These are phyloP conservation scores for Fusarium sp. DNA, from an alignment of 2,329 filamentous ascomycete genomes.

Conservation along the genomic window DNA sequence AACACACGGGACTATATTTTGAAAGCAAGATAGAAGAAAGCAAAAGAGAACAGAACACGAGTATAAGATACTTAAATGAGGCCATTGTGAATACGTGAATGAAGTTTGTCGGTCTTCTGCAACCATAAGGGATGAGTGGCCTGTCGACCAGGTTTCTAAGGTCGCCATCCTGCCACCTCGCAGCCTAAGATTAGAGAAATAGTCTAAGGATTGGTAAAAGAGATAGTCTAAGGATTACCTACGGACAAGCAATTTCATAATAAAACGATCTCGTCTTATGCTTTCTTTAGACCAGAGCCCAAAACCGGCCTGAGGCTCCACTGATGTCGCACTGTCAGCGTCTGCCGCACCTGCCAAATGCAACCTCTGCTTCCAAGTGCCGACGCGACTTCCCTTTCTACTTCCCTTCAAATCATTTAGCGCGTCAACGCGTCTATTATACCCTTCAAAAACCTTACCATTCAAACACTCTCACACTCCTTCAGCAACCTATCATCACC, in stretches of 20 bases:
- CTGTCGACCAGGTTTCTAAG: background rate
- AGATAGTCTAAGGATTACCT: too few species aligned
- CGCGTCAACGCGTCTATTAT: background rate
- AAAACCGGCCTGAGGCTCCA: background rate
- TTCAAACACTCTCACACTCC: background rate
- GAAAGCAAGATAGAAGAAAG: background rate
- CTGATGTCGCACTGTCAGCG: background rate
- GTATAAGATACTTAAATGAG: rapidly evolving
- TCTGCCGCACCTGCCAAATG: background rate
- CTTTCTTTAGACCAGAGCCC: background rate
- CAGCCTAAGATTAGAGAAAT: background rate
- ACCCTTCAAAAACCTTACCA: background rate
- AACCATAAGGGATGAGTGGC: background rate
- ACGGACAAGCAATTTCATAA: too few species aligned
- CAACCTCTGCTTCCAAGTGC: background rate
- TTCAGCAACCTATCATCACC: background rate
- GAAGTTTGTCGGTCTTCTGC: background rate
- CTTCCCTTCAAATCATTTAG: background rate
- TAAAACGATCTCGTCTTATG: too few species aligned
- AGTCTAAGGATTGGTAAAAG: background rate
- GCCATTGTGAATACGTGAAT: background rate
- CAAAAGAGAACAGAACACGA: rapidly evolving
- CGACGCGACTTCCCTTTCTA: background rate
- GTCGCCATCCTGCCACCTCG: too few species aligned
- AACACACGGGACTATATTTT: background rate